Evolutionary conservation across 768 basidiomycete species (phyloP).

Genomic region (Phanerochaete sordida): DNA sequence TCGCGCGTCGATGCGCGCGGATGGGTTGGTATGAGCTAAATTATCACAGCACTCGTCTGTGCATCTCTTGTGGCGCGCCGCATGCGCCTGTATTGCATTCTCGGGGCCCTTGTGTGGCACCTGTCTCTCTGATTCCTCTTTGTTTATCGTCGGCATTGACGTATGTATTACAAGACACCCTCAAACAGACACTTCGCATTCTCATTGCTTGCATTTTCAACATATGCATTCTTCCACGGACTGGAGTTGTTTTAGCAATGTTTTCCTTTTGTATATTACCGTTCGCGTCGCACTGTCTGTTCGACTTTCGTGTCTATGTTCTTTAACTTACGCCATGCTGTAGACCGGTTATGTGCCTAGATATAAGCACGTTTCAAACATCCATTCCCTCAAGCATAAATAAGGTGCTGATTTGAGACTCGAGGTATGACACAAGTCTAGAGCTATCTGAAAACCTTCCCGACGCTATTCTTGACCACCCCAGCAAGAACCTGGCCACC

Average conservation of each 20-base stretch:
- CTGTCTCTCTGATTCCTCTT: too few species aligned
- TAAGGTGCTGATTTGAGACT: not conserved
- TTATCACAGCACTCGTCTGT: not conserved
- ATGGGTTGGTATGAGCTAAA: slow-evolving; percentile 47
- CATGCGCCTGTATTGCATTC: not conserved
- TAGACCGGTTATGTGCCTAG: not conserved
- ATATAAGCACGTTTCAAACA: not conserved
- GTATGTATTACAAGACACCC: not conserved
- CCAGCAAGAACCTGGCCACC: slow-evolving; percentile 83
- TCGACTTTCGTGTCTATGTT: slow-evolving; percentile 3
- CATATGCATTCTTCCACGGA: not conserved
- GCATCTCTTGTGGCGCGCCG: not conserved
- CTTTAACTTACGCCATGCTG: not conserved
- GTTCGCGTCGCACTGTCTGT: slow-evolving; percentile 2
- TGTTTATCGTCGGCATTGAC: slow-evolving; percentile 1
- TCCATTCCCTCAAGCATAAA: not conserved
- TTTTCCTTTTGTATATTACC: not conserved
- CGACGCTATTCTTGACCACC: slow-evolving; percentile 77
- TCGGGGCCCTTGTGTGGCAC: too few species aligned
- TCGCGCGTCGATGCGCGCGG: slow-evolving; percentile 83
- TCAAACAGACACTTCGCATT: slow-evolving; percentile 5
- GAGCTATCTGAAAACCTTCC: slow-evolving; percentile 61
- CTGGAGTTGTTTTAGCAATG: not conserved
- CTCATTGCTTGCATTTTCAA: not conserved
- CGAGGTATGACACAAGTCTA: not conserved